Base-by-base conservation (phyloP, 2,329 filamentous ascomycete genomes). In the Nectriaceae sp. region DNA sequence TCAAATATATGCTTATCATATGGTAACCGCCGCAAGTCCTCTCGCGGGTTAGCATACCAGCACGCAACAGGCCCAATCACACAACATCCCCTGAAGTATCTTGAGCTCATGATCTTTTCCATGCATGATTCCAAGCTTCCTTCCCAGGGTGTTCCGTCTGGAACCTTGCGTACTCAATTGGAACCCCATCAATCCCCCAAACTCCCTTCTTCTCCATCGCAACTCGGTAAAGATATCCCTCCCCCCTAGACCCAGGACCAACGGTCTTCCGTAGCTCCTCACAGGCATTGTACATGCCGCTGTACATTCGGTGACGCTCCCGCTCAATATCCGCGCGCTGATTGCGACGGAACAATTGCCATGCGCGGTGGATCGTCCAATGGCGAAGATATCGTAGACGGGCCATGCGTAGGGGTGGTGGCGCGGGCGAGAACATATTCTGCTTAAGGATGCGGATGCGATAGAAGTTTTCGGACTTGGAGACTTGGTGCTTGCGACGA, bases 321-420 rank as follows among this genome's bases (percentile, higher is more conserved):
- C 78, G 74, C 66, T 89, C 79, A 43, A 84, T 79, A 29, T 75
- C 73, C 55, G 80, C 76, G 41, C 85, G 84, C 62, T 85, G 79
- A 66, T 88, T 82, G 59, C 85, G 80, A 62, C 86, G 84, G 73
- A 87, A 88, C 22, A 97, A 78, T 63, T 89, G 80, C 90, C 92
- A 97, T 19, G 93, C 93, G 61, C 94, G 91, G 77, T 97, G 92
- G 71, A 99, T 97, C 43, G 94, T 97, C 94, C 94, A 99, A 78
- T 99, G 94, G 40, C 94, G 89, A 56, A 99, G 84, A 71, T 85
- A 82, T 47, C 94, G 86, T 70, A 88, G 88, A 61, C 93, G 90
- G 35, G 84, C 90, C 81, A 97, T 92, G 62, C 90, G 88, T 56
- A 99, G 82, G 1, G 94, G 92, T 0, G 81, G 74, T 4, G 79